phyloP scores from a whole-genome alignment of 345 rosid genomes.

The Odontarrhena argentea region DNA sequence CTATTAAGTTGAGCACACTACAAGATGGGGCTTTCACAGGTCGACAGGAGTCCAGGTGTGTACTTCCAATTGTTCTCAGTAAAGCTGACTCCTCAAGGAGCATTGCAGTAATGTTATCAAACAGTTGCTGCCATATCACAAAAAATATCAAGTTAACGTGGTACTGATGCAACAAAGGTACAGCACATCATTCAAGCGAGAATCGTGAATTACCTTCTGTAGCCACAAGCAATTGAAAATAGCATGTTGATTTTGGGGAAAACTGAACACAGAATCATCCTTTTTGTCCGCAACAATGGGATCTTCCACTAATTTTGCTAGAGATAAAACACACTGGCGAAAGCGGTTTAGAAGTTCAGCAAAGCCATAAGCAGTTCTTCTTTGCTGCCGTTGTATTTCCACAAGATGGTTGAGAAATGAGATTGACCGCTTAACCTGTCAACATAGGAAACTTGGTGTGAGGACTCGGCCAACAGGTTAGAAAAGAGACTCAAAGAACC shows the following conservation, averaged over 20 bases:
- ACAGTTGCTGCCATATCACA: slow-evolving; percentile 61
- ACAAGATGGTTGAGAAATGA: slow-evolving; percentile 86
- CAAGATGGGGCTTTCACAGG: slow-evolving; percentile 52
- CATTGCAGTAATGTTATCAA: slow-evolving; percentile 59
- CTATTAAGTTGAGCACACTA: slow-evolving; percentile 52
- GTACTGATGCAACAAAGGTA: slow-evolving; percentile 24
- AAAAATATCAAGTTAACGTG: slow-evolving; percentile 28
- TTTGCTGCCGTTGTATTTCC: slow-evolving; percentile 71
- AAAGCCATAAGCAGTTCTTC: slow-evolving; percentile 62
- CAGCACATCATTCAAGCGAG: slow-evolving; percentile 26
- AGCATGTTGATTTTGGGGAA: slow-evolving; percentile 56
- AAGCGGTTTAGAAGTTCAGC: slow-evolving; percentile 53
- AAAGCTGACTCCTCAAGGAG: slow-evolving; percentile 64
- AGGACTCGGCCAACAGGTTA: slow-evolving; percentile 24
- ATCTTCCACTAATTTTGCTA: slow-evolving; percentile 47
- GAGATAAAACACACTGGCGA: slow-evolving; percentile 45
- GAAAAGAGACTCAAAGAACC: slow-evolving; percentile 5
- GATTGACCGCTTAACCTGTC: slow-evolving; percentile 65
- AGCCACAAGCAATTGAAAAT: slow-evolving; percentile 66
- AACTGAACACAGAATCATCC: slow-evolving; percentile 43
- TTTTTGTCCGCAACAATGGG: slow-evolving; percentile 32
- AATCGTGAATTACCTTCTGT: slow-evolving; percentile 66
- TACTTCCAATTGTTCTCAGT: slow-evolving; percentile 57
- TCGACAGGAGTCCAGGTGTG: slow-evolving; percentile 63
- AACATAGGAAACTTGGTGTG: slow-evolving; percentile 32